These are phyloP conservation scores for Albizia julibrissin DNA, from an alignment of 306 rosid genomes.

Conservation along the genomic window DNA sequence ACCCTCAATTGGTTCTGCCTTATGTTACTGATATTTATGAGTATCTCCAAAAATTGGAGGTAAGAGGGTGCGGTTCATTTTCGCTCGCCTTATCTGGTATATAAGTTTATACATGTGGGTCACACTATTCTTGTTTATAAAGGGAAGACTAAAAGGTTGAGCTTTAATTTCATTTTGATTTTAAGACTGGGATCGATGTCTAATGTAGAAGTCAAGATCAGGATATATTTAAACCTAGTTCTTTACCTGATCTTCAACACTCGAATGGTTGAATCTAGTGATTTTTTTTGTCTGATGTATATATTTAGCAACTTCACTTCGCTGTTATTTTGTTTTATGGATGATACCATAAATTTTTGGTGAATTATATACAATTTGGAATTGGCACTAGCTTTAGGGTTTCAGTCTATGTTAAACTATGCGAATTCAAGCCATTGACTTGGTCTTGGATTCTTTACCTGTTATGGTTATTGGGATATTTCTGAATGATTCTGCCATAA, in stretches of 20 bases:
- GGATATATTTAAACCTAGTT: background rate
- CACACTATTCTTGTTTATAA: background rate
- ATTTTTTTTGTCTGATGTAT: background rate
- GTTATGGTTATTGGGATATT: background rate
- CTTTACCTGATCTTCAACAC: background rate
- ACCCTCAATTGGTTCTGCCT: conserved; percentile 62
- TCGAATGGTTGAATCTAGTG: background rate
- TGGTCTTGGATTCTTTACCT: background rate
- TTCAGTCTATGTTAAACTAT: background rate
- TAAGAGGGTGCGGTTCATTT: conserved; percentile 10
- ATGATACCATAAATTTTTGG: background rate
- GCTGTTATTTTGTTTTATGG: background rate
- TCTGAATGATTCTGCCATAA: background rate
- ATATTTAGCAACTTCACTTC: too few species aligned
- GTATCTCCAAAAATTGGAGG: conserved; percentile 80
- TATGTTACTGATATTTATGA: conserved; percentile 70
- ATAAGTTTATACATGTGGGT: background rate
- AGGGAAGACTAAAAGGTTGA: background rate
- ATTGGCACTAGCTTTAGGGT: background rate
- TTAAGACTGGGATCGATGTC: background rate
- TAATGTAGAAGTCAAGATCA: background rate
- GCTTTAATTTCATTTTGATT: background rate
- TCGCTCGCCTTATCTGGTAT: background rate
- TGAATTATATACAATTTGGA: background rate
- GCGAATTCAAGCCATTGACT: background rate